Evolutionary conservation across 78 protist genomes (phyloP), one percentile per base, ranked within the genome.

Genomic region (slime mould (Dictyostelium discoideum)): DNA sequence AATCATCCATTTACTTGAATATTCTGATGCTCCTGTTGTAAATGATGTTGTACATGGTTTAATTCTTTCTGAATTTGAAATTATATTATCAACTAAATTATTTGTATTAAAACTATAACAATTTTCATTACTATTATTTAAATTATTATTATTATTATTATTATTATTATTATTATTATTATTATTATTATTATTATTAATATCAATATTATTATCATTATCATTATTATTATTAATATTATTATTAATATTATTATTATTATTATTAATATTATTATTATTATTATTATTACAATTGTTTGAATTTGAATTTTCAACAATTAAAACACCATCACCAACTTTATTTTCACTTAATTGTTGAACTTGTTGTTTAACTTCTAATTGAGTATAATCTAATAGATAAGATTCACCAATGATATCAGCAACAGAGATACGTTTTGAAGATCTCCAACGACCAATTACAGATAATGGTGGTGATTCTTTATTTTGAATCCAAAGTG

Each of bases 391-490:
- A 29, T 84, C 87, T n/a, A 82, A 44, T 10, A 50, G 60, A 77
- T 29, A 32, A 16, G 95, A 40, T 29, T 90, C 95, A 69, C 95
- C 95, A 10, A 79, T 73, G 16, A 90, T 73, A 82, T 90, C 95
- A 18, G 88, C 32, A 5, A 90, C 84, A 10, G 89, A 82, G 11
- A 90, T 37, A n/a, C 95, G 54, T 50, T 73, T 90, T 16, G 95
- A 90, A 8, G 95, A 80, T 20, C 76, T 82, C 95, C 95, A 90
- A 20, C 95, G 26, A 6, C 95, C 95, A 69, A 90, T 82, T 2
- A 90, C 84, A 22, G 80, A 54, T 26, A 90, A 29, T 0, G 95
- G 77, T 48, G 95, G 95, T n/a, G 54, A 32, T 48, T n/a, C 48
- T 48, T 67, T 46, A 29, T 69, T 60, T 82, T 90, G 95, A 10